phyloP scores from a whole-genome alignment of 2,329 filamentous ascomycete genomes.

The Exophiala alcalophila region DNA sequence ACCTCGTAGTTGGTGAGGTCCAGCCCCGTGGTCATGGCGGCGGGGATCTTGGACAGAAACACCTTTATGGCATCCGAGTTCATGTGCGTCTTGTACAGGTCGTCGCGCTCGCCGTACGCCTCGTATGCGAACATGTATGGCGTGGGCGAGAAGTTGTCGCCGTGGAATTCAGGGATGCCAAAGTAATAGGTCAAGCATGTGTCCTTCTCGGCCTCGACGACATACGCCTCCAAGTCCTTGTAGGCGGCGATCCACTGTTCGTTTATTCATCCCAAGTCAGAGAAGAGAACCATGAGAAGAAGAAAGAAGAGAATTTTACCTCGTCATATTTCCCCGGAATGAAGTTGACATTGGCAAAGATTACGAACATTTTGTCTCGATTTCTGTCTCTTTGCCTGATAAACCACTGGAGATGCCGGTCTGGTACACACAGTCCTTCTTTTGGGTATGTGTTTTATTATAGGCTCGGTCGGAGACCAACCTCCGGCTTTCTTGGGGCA shows the following conservation, averaged over 20 bases:
- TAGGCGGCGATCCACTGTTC: no score
- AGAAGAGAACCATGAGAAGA: no score
- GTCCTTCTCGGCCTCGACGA: no score
- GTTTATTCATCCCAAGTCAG: no score
- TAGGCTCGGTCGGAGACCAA: no score
- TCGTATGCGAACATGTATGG: conserved; percentile 40
- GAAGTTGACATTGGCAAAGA: conserved; percentile 3
- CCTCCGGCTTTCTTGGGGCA: no score
- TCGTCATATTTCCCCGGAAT: neutral
- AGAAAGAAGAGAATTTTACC: no score
- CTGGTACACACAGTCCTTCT: no score
- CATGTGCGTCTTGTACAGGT: conserved; percentile 37
- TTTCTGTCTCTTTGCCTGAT: no score
- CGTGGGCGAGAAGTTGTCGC: conserved; percentile 33
- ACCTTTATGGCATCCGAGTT: conserved; percentile 33
- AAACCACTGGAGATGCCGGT: no score
- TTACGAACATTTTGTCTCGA: conserved; percentile 6
- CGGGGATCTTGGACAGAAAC: conserved; percentile 33
- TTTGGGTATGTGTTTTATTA: no score
- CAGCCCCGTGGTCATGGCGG: conserved; percentile 35
- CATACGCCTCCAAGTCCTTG: no score
- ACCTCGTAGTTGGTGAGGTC: conserved; percentile 37
- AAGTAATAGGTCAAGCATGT: conserved; percentile 46
- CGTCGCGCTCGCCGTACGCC: conserved; percentile 35
- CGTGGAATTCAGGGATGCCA: conserved; percentile 40